These are phyloP conservation scores for Dioscorea zingiberensis DNA, from an alignment of 106 monocot species.

Conservation along the genomic window DNA sequence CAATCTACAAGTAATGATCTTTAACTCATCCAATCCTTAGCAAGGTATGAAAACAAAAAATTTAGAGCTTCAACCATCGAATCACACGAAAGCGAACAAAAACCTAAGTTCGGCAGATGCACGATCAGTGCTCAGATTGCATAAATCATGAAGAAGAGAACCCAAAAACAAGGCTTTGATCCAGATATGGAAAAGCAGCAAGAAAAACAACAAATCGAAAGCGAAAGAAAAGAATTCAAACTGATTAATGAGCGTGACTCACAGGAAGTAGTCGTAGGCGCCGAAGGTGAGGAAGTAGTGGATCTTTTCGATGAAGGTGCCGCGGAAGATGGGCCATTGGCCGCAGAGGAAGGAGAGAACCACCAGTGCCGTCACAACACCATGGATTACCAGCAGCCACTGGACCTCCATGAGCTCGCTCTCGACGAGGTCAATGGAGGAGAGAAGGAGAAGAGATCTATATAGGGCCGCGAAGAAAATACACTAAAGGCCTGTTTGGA, in stretches of 20 bases:
- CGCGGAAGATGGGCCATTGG: slow-evolving; percentile 91
- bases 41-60: too few relatives aligned
- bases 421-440: background rate
- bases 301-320: slow-evolving; percentile 73
- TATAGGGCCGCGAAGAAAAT: too few relatives aligned
- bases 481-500: too few relatives aligned
- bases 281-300: slow-evolving; percentile 85
- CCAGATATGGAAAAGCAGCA: background rate
- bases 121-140: too few relatives aligned
- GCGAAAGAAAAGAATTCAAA: too few relatives aligned
- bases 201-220: too few relatives aligned
- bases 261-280: slow-evolving; percentile 89
- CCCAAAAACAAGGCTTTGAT: background rate
- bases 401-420: slow-evolving; percentile 44
- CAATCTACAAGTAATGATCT: too few relatives aligned
- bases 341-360: slow-evolving; percentile 83
- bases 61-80: too few relatives aligned
- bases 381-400: slow-evolving; percentile 76
- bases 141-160: background rate
- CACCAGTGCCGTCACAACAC: slow-evolving; percentile 52
- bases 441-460: too few relatives aligned
- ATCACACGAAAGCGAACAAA: too few relatives aligned
- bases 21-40: too few relatives aligned
- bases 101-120: too few relatives aligned
- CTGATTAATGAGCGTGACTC: background rate